These are phyloP conservation scores for Botryotinia narcissicola DNA, from an alignment of 2,329 filamentous ascomycete species.

Conservation along the genomic window DNA sequence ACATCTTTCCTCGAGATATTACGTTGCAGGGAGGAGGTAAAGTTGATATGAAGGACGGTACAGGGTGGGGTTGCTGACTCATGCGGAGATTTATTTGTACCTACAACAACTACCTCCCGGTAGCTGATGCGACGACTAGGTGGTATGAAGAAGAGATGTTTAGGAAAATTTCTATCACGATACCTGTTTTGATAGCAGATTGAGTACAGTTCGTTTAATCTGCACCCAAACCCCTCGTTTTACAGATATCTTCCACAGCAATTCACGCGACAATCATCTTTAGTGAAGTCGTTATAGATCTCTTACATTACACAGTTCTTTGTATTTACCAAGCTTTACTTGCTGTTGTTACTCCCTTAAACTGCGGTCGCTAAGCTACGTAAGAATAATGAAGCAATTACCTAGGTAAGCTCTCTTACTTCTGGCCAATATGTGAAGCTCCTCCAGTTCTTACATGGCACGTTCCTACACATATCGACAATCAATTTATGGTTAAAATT, in stretches of 20 bases:
- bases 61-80: slow-evolving; percentile 10
- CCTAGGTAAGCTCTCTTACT: not conserved
- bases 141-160: not conserved
- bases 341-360: not conserved
- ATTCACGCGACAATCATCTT: not conserved
- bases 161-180: not conserved
- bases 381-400: not conserved
- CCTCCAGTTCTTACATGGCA: not conserved
- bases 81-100: not conserved
- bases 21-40: not conserved
- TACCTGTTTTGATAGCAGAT: not conserved
- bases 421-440: not conserved
- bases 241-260: not conserved
- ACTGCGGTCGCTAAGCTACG: not conserved
- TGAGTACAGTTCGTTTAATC: not conserved
- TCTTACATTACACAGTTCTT: too few relatives aligned
- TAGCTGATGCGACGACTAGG: not conserved
- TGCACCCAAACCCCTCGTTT: not conserved
- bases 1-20: not conserved
- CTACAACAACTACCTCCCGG: not conserved
- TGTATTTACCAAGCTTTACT: not conserved
- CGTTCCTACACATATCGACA: not conserved
- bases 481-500: not conserved
- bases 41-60: not conserved
- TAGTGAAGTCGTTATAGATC: not conserved